Evolutionary conservation across 306 rosid genomes (phyloP).

Genomic region (Cajanus cajan): DNA sequence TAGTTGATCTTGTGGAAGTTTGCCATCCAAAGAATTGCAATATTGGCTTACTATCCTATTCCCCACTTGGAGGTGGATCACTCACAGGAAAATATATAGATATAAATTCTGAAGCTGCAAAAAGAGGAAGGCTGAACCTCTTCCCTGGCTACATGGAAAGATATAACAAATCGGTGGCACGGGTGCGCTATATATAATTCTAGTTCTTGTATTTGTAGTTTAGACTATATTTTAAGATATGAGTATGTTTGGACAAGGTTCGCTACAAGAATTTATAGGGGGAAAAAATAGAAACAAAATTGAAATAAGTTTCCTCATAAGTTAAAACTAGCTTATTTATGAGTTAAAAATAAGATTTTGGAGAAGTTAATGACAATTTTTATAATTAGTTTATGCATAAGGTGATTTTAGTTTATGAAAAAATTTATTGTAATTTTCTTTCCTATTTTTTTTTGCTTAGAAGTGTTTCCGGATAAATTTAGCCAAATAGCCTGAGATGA

Average conservation of each 20-base stretch:
- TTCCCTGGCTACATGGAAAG: constrained; percentile 91
- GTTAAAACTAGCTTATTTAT: no score
- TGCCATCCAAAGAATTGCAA: constrained; percentile 84
- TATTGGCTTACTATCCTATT: constrained; percentile 78
- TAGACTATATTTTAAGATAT: neutral
- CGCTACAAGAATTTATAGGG: neutral
- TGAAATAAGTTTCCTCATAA: no score
- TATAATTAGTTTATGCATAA: no score
- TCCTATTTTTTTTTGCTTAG: neutral
- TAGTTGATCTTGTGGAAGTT: constrained; percentile 90
- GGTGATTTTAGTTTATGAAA: neutral
- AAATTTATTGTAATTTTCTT: no score
- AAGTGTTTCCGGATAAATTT: neutral
- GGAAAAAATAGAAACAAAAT: neutral
- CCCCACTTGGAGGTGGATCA: constrained; percentile 79
- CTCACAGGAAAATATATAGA: constrained; percentile 83
- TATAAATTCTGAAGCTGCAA: constrained; percentile 55
- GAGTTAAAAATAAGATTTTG: neutral
- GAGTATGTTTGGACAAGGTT: neutral
- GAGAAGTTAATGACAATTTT: neutral
- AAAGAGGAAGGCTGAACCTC: constrained; percentile 72
- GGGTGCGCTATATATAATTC: constrained; percentile 44
- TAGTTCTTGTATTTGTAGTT: constrained; percentile 1
- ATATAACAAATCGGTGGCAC: constrained; percentile 68
- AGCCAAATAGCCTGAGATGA: neutral